Percentiles rank a stretch among this genome's conserved stretches.
Evolutionary conservation across 1,284 basidiomycete species (phyloP).

Genomic region (Naganishia sp.): DNA sequence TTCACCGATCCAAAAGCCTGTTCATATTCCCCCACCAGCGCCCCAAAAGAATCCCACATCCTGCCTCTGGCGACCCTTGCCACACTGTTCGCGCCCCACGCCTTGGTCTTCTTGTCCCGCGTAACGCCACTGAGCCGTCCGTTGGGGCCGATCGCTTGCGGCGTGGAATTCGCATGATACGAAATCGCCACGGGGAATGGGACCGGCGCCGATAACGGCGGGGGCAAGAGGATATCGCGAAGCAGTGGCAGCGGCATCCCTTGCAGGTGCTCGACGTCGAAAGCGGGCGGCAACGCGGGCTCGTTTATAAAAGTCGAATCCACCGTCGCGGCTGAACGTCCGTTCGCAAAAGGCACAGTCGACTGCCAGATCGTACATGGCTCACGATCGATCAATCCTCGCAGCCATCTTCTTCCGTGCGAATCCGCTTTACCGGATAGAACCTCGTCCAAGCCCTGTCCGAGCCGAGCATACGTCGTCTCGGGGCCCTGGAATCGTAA

Average conservation of each 20-base stretch:
- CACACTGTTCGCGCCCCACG: conserved; percentile 9
- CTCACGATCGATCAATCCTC: background rate
- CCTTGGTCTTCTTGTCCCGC: conserved; percentile 23
- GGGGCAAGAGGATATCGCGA: conserved; percentile 23
- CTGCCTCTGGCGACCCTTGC: conserved; percentile 24
- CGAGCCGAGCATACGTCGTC: conserved; percentile 14
- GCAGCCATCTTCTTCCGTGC: conserved; percentile 7
- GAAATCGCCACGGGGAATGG: conserved; percentile 22
- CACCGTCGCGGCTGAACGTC: conserved; percentile 17
- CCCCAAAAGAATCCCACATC: conserved; percentile 27
- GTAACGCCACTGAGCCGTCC: conserved; percentile 22
- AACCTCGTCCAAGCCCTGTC: conserved; percentile 1
- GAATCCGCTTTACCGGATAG: background rate
- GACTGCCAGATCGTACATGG: background rate
- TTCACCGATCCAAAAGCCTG: background rate
- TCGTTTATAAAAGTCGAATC: background rate
- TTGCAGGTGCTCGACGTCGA: background rate
- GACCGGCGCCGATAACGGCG: conserved; percentile 1
- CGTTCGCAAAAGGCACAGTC: conserved; percentile 4
- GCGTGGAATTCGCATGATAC: conserved; percentile 9
- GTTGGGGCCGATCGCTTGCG: conserved; percentile 29
- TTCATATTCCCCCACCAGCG: background rate
- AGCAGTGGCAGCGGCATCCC: conserved; percentile 23
- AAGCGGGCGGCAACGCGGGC: background rate
- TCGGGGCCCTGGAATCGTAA: background rate